phyloP scores from a whole-genome alignment of 148 eudicot species.

The Diospyros lotus region DNA sequence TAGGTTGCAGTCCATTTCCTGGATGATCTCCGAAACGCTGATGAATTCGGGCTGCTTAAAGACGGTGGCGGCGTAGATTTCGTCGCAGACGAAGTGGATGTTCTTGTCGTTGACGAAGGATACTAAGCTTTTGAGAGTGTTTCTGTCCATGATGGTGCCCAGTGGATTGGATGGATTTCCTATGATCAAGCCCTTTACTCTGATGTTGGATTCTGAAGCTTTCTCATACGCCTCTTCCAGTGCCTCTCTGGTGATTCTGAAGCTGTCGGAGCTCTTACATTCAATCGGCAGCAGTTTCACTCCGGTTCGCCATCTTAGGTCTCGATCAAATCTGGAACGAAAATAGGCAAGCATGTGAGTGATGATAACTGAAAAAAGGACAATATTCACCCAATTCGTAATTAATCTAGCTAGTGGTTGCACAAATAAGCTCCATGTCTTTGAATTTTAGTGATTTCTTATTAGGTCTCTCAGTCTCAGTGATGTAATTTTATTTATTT shows the following conservation, averaged over 20 bases:
- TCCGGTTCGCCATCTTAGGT: conserved; percentile 63
- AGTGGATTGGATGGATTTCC: conserved; percentile 72
- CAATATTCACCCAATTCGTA: no score
- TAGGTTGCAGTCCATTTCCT: conserved; percentile 35
- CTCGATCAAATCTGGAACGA: conserved; percentile 55
- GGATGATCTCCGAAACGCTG: conserved; percentile 47
- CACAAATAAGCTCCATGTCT: no score
- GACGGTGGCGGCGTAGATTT: conserved; percentile 58
- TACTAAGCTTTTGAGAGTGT: conserved; percentile 27
- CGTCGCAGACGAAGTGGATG: conserved; percentile 55
- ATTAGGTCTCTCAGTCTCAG: no score
- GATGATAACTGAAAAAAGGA: no score
- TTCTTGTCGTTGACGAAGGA: conserved; percentile 32
- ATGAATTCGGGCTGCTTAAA: conserved; percentile 33
- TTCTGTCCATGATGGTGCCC: conserved; percentile 42
- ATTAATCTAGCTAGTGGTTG: no score
- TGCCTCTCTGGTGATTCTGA: conserved; percentile 43
- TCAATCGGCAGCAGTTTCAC: conserved; percentile 46
- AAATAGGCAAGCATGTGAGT: not conserved
- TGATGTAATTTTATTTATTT: no score
- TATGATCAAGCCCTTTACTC: conserved; percentile 54
- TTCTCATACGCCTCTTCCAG: conserved; percentile 40
- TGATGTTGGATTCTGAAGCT: conserved; percentile 33
- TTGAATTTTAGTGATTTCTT: no score
- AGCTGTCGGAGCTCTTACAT: conserved; percentile 44